These are phyloP conservation scores for Acrasis kona DNA, from an alignment of 78 protist genomes.

Conservation along the genomic window DNA sequence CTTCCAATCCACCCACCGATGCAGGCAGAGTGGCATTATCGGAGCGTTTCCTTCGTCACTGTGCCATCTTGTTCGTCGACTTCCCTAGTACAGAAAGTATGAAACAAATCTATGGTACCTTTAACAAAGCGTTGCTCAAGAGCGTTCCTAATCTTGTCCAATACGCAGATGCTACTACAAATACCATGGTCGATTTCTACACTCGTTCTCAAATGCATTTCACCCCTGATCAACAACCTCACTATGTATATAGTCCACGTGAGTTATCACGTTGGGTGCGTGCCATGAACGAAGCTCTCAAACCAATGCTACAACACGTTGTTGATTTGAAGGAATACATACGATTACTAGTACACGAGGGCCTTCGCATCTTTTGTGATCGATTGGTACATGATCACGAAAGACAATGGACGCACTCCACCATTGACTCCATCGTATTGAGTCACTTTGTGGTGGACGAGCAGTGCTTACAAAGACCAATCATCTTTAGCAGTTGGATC, in stretches of 20 bases:
- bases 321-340: slow-evolving; percentile 54
- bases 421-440: slow-evolving; percentile 38
- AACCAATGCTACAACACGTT: not conserved
- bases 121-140: slow-evolving; percentile 80
- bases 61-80: slow-evolving; percentile 92
- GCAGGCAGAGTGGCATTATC: slow-evolving; percentile 92
- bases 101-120: slow-evolving; percentile 90
- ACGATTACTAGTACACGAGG: slow-evolving; percentile 93
- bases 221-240: slow-evolving; percentile 88
- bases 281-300: slow-evolving; percentile 61
- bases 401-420: slow-evolving; percentile 69
- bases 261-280: slow-evolving; percentile 93
- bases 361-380: slow-evolving; percentile 90
- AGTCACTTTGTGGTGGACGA: slow-evolving; percentile 53
- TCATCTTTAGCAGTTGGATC: slow-evolving; percentile 84
- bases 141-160: slow-evolving; percentile 41
- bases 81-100: slow-evolving; percentile 87
- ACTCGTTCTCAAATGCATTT: slow-evolving; percentile 56
- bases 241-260: slow-evolving; percentile 94
- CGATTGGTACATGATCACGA: slow-evolving; percentile 78
- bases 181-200: slow-evolving; percentile 92
- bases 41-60: slow-evolving; percentile 76
- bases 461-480: slow-evolving; percentile 66
- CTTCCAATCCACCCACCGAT: slow-evolving; percentile 98
- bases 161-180: slow-evolving; percentile 65